Conservation (phyloP, 768 basidiomycete genomes). For the Lentinula sp. region DNA sequence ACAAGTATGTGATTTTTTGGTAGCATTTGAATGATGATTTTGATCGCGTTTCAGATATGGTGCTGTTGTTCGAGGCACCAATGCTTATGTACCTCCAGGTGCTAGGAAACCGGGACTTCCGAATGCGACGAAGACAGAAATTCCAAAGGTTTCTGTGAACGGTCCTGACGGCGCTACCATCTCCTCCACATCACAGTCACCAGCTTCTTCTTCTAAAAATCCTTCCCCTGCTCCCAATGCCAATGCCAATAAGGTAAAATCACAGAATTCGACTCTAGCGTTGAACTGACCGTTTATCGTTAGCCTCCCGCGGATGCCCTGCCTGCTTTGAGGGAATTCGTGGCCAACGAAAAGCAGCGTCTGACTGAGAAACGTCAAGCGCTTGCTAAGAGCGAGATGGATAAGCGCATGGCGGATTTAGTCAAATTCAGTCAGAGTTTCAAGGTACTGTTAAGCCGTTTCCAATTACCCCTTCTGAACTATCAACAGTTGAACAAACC, state of each 20-base stretch:
- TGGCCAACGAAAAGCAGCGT: slow-evolving; percentile 85
- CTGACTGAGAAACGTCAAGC: slow-evolving; percentile 88
- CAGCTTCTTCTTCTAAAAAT: slow-evolving; percentile 45
- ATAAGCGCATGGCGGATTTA: slow-evolving; percentile 88
- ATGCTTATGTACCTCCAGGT: slow-evolving; percentile 93
- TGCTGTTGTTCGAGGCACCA: slow-evolving; percentile 81
- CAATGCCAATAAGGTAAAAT: slow-evolving; percentile 44
- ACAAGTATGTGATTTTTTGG: slow-evolving; percentile 59
- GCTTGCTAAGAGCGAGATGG: slow-evolving; percentile 87
- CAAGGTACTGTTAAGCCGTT: slow-evolving; percentile 57
- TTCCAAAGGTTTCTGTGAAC: slow-evolving; percentile 74
- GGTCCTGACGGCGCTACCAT: slow-evolving; percentile 65
- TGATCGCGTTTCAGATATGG: slow-evolving; percentile 60
- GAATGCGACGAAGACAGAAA: slow-evolving; percentile 33
- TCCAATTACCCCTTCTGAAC: background rate
- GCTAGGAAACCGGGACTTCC: slow-evolving; percentile 52
- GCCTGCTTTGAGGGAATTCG: slow-evolving; percentile 87
- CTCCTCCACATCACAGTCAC: slow-evolving; percentile 31
- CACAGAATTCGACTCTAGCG: background rate
- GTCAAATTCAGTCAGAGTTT: slow-evolving; percentile 91
- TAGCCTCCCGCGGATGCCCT: slow-evolving; percentile 72
- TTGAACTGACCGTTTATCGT: slow-evolving; percentile 5
- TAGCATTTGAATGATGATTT: slow-evolving; percentile 13
- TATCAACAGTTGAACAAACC: slow-evolving; percentile 76
- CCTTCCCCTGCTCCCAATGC: slow-evolving; percentile 59